Evolutionary conservation across 1,284 basidiomycete genomes (phyloP).

Genomic region (Moniliophthora roreri): DNA sequence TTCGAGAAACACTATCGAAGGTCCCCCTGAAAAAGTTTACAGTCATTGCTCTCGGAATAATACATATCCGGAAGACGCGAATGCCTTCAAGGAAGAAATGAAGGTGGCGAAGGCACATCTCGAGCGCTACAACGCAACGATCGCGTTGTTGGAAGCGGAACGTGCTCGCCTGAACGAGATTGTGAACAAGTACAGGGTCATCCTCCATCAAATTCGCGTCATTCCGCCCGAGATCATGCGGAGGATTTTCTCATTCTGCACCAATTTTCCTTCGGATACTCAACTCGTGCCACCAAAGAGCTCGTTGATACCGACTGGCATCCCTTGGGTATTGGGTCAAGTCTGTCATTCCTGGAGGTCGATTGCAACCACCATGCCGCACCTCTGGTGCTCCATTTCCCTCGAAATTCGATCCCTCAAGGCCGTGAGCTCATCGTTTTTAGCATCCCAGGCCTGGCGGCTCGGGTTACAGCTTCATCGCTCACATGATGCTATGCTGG

Average conservation of each 20-base stretch:
- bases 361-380: neutral
- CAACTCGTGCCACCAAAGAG: neutral
- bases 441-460: too few relatives aligned
- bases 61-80: neutral
- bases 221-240: neutral
- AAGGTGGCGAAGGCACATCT: neutral
- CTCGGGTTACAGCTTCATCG: too few relatives aligned
- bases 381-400: neutral
- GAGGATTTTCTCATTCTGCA: neutral
- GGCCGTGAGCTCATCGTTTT: too few relatives aligned
- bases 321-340: neutral
- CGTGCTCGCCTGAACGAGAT: neutral
- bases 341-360: neutral
- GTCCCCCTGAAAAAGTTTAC: neutral
- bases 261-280: conserved; percentile 6
- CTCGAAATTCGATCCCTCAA: too few relatives aligned
- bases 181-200: neutral
- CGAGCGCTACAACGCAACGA: neutral
- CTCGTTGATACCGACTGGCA: neutral
- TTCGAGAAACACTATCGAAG: neutral
- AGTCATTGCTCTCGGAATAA: neutral
- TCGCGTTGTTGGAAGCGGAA: neutral
- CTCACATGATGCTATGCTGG: too few relatives aligned
- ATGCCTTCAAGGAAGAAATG: neutral
- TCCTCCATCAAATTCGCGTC: neutral